Base-by-base conservation (phyloP, 768 basidiomycete genomes). In the Tylopilus felleus region DNA sequence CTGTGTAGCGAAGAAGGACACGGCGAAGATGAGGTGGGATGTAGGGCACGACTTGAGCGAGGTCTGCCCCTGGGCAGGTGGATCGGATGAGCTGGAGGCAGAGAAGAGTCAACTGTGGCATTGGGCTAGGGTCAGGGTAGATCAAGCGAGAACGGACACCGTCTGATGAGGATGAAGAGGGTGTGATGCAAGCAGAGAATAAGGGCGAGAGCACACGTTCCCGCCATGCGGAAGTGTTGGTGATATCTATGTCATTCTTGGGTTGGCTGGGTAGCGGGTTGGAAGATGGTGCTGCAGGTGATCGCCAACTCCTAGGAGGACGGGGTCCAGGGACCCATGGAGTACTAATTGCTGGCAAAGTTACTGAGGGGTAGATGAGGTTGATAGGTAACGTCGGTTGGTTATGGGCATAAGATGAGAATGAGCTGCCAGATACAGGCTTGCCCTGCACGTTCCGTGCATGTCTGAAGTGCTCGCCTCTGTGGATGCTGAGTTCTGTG, bases 391-490 rank as follows among this genome's bases (percentile, higher is more conserved):
- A 70, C 3, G 78, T 77, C 13, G 79, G 79, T 29, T 73, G 65
- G 61, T 75, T 77, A 57, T 75, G 65, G 42, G 59, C 51, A 52
- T 59, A 58, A 23, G 55, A 55, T 56, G 55, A 65, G 55, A 53
- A 65, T 21, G 57, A 52, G 45, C 48, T 38, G 52, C 47, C 57
- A 8, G 60, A 59, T 17, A 35, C 58, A 7, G 60, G 57, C 25
- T 61, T 64, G 27, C 69, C 62, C 51, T 64, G 75, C 7, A 79
- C 57, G 63, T 90, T 90, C 53, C 81, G 84, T 33, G 71, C 60
- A 56, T 80, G 88, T 49, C 86, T 77, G 53, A 84, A 88, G 40
- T 89, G 83, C 65, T 90, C 88, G 10, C 85, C 87, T 64, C 87
- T 89, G 54, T 4, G 28, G 39, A 47, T 4, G 33, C 13, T 21